A percentile compares a stretch with the other conserved stretches of the same genome.
These are phyloP conservation scores for Chrysanthemum lavandulifolium DNA, from an alignment of 129 eudicot species.

Conservation along the genomic window DNA sequence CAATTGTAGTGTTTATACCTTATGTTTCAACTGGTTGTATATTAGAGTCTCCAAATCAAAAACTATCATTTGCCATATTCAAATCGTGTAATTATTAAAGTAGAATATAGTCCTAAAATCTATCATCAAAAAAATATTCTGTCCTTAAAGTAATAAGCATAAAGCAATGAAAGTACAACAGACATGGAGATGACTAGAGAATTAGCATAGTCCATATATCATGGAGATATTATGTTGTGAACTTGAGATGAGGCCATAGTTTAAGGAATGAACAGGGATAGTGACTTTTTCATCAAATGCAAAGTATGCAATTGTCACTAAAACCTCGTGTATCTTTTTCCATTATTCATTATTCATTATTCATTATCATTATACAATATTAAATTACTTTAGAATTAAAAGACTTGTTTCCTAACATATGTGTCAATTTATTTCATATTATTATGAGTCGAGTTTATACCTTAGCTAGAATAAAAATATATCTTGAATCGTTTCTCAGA, in stretches of 20 bases:
- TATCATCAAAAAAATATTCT: not conserved
- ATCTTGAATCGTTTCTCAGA: too few relatives aligned
- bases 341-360: not conserved
- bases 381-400: too few relatives aligned
- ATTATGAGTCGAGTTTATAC: too few relatives aligned
- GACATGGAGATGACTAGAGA: conserved; percentile 15
- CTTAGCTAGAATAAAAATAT: too few relatives aligned
- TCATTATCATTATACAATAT: not conserved
- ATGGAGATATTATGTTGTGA: conserved; percentile 9
- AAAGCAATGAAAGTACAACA: conserved; percentile 18
- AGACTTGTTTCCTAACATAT: too few relatives aligned
- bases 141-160: conserved; percentile 11
- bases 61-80: too few relatives aligned
- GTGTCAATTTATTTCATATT: too few relatives aligned
- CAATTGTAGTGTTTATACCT: too few relatives aligned
- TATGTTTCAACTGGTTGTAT: too few relatives aligned
- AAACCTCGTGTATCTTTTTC: not conserved
- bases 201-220: conserved; percentile 26
- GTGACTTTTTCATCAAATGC: conserved; percentile 23
- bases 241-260: conserved; percentile 11
- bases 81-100: not conserved
- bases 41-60: too few relatives aligned
- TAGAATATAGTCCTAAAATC: not conserved
- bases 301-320: not conserved
- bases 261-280: conserved; percentile 22